Conservation (phyloP, 1,139 yeast species). For the Pichia norvegensis region DNA sequence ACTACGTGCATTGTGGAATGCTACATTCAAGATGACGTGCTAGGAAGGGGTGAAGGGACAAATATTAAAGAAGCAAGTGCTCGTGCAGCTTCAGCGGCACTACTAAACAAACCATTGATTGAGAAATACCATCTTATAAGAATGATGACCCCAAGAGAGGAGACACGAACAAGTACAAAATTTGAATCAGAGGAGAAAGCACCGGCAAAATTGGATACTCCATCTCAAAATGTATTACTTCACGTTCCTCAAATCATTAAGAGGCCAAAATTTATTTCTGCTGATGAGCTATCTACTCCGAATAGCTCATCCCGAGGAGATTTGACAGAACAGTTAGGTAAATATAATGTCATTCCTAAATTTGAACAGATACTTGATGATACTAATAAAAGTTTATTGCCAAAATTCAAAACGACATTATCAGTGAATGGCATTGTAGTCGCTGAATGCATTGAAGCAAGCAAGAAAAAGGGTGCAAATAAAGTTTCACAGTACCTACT, state of each 20-base stretch:
- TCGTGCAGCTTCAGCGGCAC: conserved; percentile 64
- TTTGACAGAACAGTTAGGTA: conserved; percentile 28
- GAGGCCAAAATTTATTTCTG: conserved; percentile 1
- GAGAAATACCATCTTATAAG: conserved; percentile 59
- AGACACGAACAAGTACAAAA: conserved; percentile 25
- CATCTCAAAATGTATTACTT: background rate
- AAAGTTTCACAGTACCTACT: conserved; percentile 42
- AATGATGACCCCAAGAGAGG: conserved; percentile 53
- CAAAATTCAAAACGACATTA: conserved; percentile 34
- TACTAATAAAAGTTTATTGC: conserved; percentile 24
- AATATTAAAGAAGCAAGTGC: conserved; percentile 61
- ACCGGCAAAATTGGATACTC: background rate
- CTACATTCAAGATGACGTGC: conserved; percentile 41
- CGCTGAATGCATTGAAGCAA: conserved; percentile 35
- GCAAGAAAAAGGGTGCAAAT: conserved; percentile 40
- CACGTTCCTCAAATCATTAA: conserved; percentile 1
- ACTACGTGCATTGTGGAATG: conserved; percentile 55
- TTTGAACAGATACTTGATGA: conserved; percentile 27
- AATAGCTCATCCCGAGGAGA: conserved; percentile 8
- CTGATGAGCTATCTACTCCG: background rate
- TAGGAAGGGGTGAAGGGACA: conserved; percentile 56
- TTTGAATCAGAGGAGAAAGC: conserved; percentile 2
- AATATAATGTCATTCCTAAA: conserved; percentile 36
- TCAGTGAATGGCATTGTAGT: conserved; percentile 33
- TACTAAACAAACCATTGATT: conserved; percentile 49